Base-by-base conservation (phyloP, 2,329 filamentous ascomycete species). In the Tolypocladium endophyticum region DNA sequence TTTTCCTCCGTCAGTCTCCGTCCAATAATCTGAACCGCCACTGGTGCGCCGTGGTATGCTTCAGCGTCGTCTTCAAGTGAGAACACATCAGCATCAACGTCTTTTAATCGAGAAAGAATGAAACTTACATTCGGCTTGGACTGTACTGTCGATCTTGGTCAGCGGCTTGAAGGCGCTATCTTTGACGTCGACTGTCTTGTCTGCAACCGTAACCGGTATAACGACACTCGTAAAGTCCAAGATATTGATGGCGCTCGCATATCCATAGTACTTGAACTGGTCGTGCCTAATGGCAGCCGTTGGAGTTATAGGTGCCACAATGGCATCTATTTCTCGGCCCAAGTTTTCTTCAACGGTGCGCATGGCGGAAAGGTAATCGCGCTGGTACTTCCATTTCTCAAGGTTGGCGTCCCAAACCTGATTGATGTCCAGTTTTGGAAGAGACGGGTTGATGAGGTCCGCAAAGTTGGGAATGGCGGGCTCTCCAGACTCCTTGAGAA, bases 161-260 rank as follows among this genome's bases (percentile, higher is more conserved):
- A 67, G 25, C 3, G 68, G 67, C 33, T 57, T 47, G 50, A 60
- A 68, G 1, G 43, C 45, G 25, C 39, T 58, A 18, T 67, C 59
- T 28, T 65, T 60, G 23, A 59, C 45, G 60, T 79, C 76, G 0
- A 76, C 47, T 2, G 61, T 61, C 63, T 75, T 73, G 60, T 78
- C 73, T 0, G 74, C 75, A 57, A 71, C 73, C 0, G 74, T 76
- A 3, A 80, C 74, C 0, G 78, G 78, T 7, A 80, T 71, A 1
- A 76, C 75, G 14, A 76, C 73, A 53, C 71, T 75, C 2, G 75
- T 74, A 43, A 72, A 73, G 54, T 77, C 75, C 1, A 77, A 65
- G 25, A 73, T 60, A 58, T 76, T 77, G 8, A 76, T 67, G 14
- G 66, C 71, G 1, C 61, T 65, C 4, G 70, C 65, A 56, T 76